A percentile compares a stretch with the other conserved stretches of the same genome.
These are phyloP conservation scores for Dendryphion nanum DNA, from an alignment of 2,329 filamentous ascomycete genomes.

Conservation along the genomic window DNA sequence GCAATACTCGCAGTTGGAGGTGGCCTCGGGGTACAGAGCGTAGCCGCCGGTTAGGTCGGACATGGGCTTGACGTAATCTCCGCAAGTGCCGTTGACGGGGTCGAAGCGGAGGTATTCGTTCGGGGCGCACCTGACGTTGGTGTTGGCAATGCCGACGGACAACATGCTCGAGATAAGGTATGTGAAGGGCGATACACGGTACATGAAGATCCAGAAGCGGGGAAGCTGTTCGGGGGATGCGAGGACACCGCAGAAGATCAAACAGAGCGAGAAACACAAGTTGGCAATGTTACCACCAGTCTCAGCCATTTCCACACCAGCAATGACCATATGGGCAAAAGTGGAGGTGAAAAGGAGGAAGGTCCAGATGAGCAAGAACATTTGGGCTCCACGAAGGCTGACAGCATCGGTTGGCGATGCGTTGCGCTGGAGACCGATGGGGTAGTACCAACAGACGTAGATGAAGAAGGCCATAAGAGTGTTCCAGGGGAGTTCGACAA, in stretches of 20 bases:
- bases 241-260: slow-evolving; percentile 76
- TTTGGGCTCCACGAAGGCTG: slow-evolving; percentile 68
- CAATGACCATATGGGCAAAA: slow-evolving; percentile 76
- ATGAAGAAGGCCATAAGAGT: slow-evolving; percentile 72
- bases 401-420: slow-evolving; percentile 61
- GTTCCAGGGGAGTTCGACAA: slow-evolving; percentile 86
- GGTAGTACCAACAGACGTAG: slow-evolving; percentile 83
- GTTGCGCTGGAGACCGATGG: slow-evolving; percentile 73
- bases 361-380: slow-evolving; percentile 72
- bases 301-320: slow-evolving; percentile 72
- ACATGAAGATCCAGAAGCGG: slow-evolving; percentile 82
- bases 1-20: slow-evolving; percentile 41
- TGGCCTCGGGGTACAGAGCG: slow-evolving; percentile 32
- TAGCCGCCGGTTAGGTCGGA: slow-evolving; percentile 36
- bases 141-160: slow-evolving; percentile 67
- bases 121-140: slow-evolving; percentile 61
- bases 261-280: slow-evolving; percentile 67
- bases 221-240: slow-evolving; percentile 62
- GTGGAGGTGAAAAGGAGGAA: slow-evolving; percentile 82
- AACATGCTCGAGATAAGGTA: slow-evolving; percentile 76
- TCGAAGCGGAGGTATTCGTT: slow-evolving; percentile 71
- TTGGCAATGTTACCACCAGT: slow-evolving; percentile 75
- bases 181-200: slow-evolving; percentile 76
- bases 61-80: slow-evolving; percentile 39
- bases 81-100: slow-evolving; percentile 53